A percentile compares a stretch with the other conserved stretches of the same genome.
phyloP scores from a whole-genome alignment of 208 protist species.

The Trypanosoma theileri region DNA sequence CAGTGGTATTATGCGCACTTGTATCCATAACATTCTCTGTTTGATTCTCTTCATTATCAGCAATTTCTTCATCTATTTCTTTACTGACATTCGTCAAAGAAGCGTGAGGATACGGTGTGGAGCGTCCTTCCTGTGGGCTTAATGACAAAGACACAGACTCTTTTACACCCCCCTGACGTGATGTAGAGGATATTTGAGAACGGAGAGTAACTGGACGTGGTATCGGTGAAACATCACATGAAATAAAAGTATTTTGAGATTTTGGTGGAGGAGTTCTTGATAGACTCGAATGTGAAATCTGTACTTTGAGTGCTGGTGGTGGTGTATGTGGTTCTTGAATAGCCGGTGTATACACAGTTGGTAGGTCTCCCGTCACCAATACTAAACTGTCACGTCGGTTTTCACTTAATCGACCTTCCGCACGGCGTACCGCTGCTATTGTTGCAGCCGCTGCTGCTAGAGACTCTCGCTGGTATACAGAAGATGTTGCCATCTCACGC shows the following conservation, averaged over 20 bases:
- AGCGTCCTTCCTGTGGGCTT: constrained; percentile 13
- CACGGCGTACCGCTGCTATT: neutral
- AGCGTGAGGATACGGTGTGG: constrained; percentile 8
- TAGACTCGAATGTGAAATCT: neutral
- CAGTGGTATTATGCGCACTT: neutral
- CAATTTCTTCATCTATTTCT: neutral
- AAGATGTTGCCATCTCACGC: constrained; percentile 10
- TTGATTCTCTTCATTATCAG: neutral
- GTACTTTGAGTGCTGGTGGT: constrained; percentile 4
- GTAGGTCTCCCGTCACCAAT: constrained; percentile 22
- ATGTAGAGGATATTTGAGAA: constrained; percentile 40
- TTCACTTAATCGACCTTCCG: neutral
- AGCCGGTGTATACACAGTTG: constrained; percentile 7
- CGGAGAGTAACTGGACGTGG: constrained; percentile 67
- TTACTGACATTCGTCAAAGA: neutral
- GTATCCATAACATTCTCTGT: neutral
- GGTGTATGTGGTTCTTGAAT: constrained; percentile 32
- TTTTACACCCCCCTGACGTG: neutral
- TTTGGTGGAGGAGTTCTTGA: constrained; percentile 1
- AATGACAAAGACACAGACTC: constrained; percentile 9
- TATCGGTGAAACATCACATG: constrained; percentile 36
- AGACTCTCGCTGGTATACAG: neutral
- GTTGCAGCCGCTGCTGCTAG: too few relatives aligned
- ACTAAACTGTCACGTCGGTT: constrained; percentile 24
- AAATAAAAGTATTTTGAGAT: neutral